These are phyloP conservation scores for Kluyveromyces sp. DNA, from an alignment of 1,139 yeast genomes.

Conservation along the genomic window DNA sequence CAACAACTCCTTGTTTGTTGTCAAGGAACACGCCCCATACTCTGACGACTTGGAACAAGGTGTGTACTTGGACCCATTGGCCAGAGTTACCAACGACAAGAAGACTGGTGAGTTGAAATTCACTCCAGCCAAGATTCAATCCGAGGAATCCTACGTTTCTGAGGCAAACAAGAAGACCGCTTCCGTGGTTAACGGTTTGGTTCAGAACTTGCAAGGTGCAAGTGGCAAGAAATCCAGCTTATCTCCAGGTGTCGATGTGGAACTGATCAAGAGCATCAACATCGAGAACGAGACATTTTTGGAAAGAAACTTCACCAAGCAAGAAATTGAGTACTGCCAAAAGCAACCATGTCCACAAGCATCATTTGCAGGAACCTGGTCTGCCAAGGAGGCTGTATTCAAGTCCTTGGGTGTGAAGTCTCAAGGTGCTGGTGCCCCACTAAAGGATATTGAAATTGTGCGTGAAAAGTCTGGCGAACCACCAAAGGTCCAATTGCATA, in stretches of 20 bases:
- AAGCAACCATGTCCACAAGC: conserved; percentile 73
- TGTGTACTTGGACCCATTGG: conserved; percentile 94
- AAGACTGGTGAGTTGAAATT: conserved; percentile 47
- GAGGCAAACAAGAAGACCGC: conserved; percentile 20
- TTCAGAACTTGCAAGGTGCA: conserved; percentile 29
- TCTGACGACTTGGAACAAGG: conserved; percentile 75
- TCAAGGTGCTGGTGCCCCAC: conserved; percentile 91
- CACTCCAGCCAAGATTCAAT: conserved; percentile 33
- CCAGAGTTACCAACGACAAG: conserved; percentile 56
- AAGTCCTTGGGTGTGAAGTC: conserved; percentile 86
- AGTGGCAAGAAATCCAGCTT: conserved; percentile 27
- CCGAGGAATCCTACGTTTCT: conserved; percentile 19
- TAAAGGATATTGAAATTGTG: conserved; percentile 80
- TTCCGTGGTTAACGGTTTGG: conserved; percentile 24
- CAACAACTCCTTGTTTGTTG: conserved; percentile 83
- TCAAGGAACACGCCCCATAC: conserved; percentile 92
- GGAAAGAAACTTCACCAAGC: conserved; percentile 80
- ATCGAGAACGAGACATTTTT: conserved; percentile 80
- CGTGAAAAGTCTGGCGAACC: conserved; percentile 77
- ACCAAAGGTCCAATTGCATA: conserved; percentile 70
- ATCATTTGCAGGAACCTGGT: conserved; percentile 96
- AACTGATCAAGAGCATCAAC: conserved; percentile 73
- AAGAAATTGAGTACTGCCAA: conserved; percentile 72
- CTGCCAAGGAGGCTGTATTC: conserved; percentile 98
- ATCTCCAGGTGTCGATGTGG: conserved; percentile 88